A percentile compares a stretch with the other conserved stretches of the same genome.
These are phyloP conservation scores for Chaetothyriales sp. DNA, from an alignment of 2,329 filamentous ascomycete species.

Conservation along the genomic window DNA sequence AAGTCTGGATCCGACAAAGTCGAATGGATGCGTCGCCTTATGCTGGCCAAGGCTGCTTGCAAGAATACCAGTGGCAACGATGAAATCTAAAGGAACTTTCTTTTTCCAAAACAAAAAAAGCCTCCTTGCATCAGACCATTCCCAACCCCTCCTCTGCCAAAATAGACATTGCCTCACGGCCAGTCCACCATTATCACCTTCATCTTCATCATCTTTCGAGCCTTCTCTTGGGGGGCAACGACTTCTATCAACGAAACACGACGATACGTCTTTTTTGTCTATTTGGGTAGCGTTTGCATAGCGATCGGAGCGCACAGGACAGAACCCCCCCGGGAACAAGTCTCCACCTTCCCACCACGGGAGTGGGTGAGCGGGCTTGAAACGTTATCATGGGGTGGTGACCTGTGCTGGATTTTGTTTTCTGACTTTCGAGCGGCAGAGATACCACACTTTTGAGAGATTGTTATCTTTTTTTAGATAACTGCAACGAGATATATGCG, in stretches of 20 bases:
- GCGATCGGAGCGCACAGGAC: background rate
- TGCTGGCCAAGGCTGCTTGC: constrained; percentile 31
- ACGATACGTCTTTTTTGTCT: background rate
- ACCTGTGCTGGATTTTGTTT: background rate
- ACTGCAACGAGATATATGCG: background rate
- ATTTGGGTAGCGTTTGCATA: background rate
- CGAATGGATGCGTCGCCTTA: constrained; percentile 56
- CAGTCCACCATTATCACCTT: background rate
- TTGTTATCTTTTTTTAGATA: background rate
- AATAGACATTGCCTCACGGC: background rate
- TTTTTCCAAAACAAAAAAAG: no score
- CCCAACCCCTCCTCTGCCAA: background rate
- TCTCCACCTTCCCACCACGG: no score
- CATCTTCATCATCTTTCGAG: background rate
- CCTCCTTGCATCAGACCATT: background rate
- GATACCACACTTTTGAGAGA: background rate
- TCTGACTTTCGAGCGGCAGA: background rate
- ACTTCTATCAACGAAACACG: background rate
- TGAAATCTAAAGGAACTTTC: background rate
- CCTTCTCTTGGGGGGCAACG: no score
- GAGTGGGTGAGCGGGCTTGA: no score
- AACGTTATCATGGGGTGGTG: no score
- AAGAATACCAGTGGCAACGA: constrained; percentile 2
- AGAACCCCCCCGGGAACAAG: background rate
- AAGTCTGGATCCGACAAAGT: constrained; percentile 77